A percentile compares a stretch with the other conserved stretches of the same genome.
phyloP scores from a whole-genome alignment of 371 early-diverging fungal genomes.

The Capillidium heterosporum region DNA sequence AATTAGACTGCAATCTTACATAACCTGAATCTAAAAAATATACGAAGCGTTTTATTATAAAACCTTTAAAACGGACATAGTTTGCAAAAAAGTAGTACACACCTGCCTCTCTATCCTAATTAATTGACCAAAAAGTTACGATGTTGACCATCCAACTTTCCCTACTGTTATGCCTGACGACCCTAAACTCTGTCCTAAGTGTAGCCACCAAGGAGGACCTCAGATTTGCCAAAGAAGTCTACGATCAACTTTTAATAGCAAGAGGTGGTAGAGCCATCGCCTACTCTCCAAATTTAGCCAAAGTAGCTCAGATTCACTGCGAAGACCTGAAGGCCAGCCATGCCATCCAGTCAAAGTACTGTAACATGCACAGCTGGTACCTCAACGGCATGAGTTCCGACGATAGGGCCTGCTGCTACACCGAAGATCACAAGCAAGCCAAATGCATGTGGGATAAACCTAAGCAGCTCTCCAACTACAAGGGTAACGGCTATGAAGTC shows the following conservation, averaged over 20 bases:
- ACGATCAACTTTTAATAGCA: background rate
- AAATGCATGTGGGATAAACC: background rate
- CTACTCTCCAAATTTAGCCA: background rate
- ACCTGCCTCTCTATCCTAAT: too few relatives aligned
- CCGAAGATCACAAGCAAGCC: background rate
- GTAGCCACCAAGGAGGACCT: background rate
- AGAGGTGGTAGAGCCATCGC: background rate
- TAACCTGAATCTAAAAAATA: too few relatives aligned
- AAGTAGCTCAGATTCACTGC: background rate
- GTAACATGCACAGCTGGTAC: background rate
- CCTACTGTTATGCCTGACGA: too few relatives aligned
- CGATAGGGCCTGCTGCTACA: background rate
- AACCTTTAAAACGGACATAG: too few relatives aligned
- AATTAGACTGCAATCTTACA: too few relatives aligned
- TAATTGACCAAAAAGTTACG: too few relatives aligned
- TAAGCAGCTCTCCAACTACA: background rate
- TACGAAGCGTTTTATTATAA: too few relatives aligned
- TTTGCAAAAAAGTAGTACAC: too few relatives aligned
- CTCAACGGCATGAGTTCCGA: background rate
- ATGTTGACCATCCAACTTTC: too few relatives aligned
- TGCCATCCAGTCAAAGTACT: background rate
- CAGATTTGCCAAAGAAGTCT: background rate
- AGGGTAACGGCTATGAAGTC: background rate
- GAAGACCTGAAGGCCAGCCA: background rate
- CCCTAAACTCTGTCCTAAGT: too few relatives aligned